Conservation (phyloP, 257 asterid genomes). For the Forsythia suspensa region DNA sequence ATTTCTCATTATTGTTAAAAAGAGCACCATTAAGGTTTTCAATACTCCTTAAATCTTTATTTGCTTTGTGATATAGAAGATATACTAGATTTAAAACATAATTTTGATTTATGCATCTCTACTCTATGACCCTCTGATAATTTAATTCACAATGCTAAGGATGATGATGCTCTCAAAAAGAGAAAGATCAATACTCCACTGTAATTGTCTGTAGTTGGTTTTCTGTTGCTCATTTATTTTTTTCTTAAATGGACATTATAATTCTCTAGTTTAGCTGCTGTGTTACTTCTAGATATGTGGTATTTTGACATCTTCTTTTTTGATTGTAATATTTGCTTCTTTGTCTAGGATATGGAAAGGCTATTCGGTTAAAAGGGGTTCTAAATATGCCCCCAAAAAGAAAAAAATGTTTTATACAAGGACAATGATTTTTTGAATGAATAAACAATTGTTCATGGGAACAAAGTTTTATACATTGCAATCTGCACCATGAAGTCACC, state of each 20-base stretch:
- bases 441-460: no score
- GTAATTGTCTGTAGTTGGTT: constrained; percentile 42
- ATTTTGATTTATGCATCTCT: neutral
- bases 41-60: constrained; percentile 12
- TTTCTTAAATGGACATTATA: neutral
- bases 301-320: constrained; percentile 14
- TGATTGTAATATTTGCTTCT: constrained; percentile 21
- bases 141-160: constrained; percentile 37
- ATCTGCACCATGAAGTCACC: neutral
- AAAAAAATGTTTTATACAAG: constrained; percentile 30
- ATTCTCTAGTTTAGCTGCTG: neutral
- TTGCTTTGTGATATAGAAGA: neutral
- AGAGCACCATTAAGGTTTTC: constrained; percentile 11
- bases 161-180: constrained; percentile 73
- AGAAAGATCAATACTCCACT: constrained; percentile 75
- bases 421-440: neutral
- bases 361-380: constrained; percentile 74
- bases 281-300: neutral
- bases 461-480: neutral
- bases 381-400: constrained; percentile 84
- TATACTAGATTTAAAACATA: neutral
- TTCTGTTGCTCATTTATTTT: neutral
- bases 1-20: neutral
- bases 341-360: constrained; percentile 81
- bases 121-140: neutral